These are phyloP conservation scores for Fagopyrum homotropicum DNA, from an alignment of 148 eudicot species.

Conservation along the genomic window DNA sequence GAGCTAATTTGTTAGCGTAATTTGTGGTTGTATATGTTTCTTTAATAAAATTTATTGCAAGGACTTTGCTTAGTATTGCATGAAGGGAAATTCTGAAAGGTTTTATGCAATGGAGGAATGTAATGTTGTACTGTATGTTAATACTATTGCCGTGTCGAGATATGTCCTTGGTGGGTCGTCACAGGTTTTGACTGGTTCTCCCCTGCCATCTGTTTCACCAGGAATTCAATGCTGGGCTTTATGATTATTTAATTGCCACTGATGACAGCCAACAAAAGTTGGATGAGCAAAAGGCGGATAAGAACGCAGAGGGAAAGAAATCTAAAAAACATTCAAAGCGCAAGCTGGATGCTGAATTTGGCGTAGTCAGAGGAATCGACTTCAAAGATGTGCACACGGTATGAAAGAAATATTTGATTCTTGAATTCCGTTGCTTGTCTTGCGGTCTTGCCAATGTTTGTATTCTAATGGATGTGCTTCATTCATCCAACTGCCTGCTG, in stretches of 20 bases:
- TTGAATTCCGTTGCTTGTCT: background rate
- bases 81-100: background rate
- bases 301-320: constrained; percentile 36
- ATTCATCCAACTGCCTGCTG: background rate
- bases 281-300: constrained; percentile 45
- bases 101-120: background rate
- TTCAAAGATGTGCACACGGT: constrained; percentile 92
- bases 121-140: background rate
- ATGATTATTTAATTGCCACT: constrained; percentile 84
- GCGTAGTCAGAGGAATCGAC: constrained; percentile 95
- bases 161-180: background rate
- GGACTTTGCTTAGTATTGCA: background rate
- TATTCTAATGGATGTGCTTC: background rate
- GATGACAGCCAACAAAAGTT: constrained; percentile 56
- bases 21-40: background rate
- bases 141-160: background rate
- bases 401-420: constrained; percentile 18
- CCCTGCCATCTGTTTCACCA: constrained; percentile 19
- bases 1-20: background rate
- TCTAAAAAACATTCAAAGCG: constrained; percentile 44
- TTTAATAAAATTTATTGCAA: background rate
- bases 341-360: constrained; percentile 83
- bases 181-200: background rate
- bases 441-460: background rate
- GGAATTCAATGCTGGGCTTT: constrained; percentile 94